phyloP scores from a whole-genome alignment of 305 asterid genomes.

The Fraxinus floribunda region DNA sequence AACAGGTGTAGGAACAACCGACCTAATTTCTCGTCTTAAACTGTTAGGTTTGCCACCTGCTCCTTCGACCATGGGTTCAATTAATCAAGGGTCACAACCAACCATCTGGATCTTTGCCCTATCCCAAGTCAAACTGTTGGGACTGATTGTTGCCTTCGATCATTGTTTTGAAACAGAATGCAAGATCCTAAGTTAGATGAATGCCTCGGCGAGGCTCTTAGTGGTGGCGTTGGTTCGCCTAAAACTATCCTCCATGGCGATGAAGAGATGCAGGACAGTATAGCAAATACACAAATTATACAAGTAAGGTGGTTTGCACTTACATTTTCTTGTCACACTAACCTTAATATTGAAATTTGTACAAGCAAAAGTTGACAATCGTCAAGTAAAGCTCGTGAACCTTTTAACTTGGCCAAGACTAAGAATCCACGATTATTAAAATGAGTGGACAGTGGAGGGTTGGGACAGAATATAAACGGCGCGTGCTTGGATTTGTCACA shows the following conservation, averaged over 20 bases:
- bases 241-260: background rate
- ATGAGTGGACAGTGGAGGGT: conserved; percentile 10
- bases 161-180: background rate
- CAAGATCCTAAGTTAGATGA: background rate
- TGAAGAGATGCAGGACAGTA: background rate
- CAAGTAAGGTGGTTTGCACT: background rate
- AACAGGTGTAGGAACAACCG: background rate
- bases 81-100: background rate
- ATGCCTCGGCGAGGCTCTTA: background rate
- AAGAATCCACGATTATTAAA: background rate
- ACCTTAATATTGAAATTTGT: background rate
- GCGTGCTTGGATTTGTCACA: conserved; percentile 45
- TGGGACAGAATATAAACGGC: conserved; percentile 29
- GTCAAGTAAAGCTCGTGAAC: background rate
- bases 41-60: background rate
- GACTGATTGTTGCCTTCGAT: background rate
- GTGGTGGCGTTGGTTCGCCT: background rate
- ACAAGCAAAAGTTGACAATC: background rate
- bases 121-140: background rate
- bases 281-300: background rate
- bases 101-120: background rate
- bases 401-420: background rate
- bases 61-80: background rate
- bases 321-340: background rate
- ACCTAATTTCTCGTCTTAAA: background rate